A percentile compares a stretch with the other conserved stretches of the same genome.
Conservation (phyloP, 202 grass and related monocot species). For the Alloteropsis angusta region DNA sequence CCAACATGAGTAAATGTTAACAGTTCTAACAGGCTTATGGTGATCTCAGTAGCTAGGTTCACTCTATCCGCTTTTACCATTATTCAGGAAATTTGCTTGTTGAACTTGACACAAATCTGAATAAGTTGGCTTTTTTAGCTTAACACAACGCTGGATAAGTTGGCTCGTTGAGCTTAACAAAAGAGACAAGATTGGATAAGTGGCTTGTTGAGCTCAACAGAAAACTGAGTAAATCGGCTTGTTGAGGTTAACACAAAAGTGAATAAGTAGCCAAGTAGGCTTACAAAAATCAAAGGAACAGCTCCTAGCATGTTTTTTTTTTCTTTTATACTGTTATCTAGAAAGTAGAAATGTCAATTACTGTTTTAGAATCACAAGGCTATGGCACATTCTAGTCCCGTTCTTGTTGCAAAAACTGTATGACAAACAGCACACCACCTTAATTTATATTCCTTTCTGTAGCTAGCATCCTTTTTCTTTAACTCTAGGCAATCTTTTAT, state of each 20-base stretch:
- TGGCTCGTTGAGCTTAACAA: not conserved
- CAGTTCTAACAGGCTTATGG: not conserved
- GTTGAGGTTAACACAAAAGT: not conserved
- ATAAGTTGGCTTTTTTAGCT: not conserved
- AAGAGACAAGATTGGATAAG: not conserved
- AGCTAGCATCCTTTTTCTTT: conserved; percentile 4
- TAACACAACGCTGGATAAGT: not conserved
- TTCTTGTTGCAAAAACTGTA: not conserved
- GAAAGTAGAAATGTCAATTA: not conserved
- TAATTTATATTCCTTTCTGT: not conserved
- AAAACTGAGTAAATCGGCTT: not conserved
- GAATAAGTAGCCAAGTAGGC: not conserved
- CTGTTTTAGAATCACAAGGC: not conserved
- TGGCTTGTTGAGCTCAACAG: not conserved
- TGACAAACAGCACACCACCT: not conserved
- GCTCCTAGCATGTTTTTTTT: not conserved
- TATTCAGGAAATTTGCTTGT: not conserved
- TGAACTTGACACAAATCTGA: not conserved
- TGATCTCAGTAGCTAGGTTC: conserved; percentile 4
- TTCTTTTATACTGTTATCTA: not conserved
- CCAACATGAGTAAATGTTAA: not conserved
- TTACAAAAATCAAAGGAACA: not conserved
- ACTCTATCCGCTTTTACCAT: not conserved
- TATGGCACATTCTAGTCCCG: not conserved
- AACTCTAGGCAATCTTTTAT: conserved; percentile 9